These are phyloP conservation scores for Picea sitchensis DNA, from an alignment of 75 land plant genomes.

Conservation along the genomic window DNA sequence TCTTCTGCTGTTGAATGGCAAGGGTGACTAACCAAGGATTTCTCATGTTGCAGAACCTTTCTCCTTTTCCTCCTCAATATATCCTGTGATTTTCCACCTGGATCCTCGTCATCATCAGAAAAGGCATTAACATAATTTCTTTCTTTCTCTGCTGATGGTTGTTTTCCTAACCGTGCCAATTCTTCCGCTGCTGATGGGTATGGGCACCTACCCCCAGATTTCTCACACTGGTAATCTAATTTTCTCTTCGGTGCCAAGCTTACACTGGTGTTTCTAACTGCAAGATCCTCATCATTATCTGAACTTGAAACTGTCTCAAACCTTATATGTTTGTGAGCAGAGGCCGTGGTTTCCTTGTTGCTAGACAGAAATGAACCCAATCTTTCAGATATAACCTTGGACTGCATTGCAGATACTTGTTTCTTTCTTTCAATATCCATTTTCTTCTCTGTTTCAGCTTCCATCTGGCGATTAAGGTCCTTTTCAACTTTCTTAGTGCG, in stretches of 20 bases:
- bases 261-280: background rate
- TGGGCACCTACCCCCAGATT: constrained; percentile 41
- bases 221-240: background rate
- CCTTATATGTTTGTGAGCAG: constrained; percentile 32
- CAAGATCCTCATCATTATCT: constrained; percentile 19
- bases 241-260: background rate
- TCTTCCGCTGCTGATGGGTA: constrained; percentile 64
- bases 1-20: background rate
- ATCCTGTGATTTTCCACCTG: constrained; percentile 3
- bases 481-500: constrained; percentile 12
- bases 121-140: background rate
- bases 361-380: constrained; percentile 22
- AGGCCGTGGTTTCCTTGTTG: background rate
- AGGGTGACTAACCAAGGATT: background rate
- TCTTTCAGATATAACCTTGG: constrained; percentile 20
- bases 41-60: background rate
- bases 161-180: constrained; percentile 33
- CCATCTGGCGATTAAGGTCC: constrained; percentile 2
- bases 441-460: constrained; percentile 16
- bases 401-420: constrained; percentile 7
- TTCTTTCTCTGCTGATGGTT: constrained; percentile 17
- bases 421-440: constrained; percentile 15
- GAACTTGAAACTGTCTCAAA: constrained; percentile 36
- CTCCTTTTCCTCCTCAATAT: background rate
- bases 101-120: constrained; percentile 6